Base-by-base conservation (phyloP, 2,329 filamentous ascomycete genomes). In the Fusarium guadeloupense region DNA sequence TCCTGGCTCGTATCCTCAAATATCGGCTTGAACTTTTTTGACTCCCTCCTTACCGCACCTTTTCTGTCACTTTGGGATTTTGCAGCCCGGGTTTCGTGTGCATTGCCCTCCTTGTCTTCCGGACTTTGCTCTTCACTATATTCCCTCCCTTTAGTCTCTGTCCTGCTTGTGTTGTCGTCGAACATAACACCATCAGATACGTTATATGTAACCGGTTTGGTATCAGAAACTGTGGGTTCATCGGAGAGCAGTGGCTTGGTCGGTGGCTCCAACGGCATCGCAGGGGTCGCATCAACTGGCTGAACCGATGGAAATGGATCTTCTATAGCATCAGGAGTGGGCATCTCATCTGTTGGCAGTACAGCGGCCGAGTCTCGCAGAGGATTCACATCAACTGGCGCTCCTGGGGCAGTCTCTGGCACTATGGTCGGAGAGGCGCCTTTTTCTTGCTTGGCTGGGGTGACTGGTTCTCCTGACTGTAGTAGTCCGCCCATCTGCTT, bases 111-210 rank as follows among this genome's bases (percentile, higher is more conserved):
- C 14, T 33, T 40, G 20, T 30, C 41, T 39, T 46, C 31, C 14
- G 20, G 13, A 10, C 14, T 56, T 20, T 42, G 49, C 30, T 26
- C 57, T 16, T 56, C 51, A 10, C 60, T 41, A 5, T 56, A 76
- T 59, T 75, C 75, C 43, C 77, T 74, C 48, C 76, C 76, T 58
- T 73, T 75, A 56, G 74, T 73, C 53, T 74, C 74, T 35, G 62
- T 74, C 30, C 61, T 61, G 10, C 58, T 71, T 17, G 71, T 73
- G 52, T 72, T 75, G 48, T 74, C 71, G 16, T 41, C 33, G 4
- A 35, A 14, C 25, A 35, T 37, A 9, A 49, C 37, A 39, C 40
- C 40, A 12, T 72, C 74, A 6, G 60, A 63, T 23, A 59, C 54
- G 16, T 68, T 73, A 41, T 66, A 74, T 35, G 60, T 50, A 23